Percentiles rank a stretch among this genome's conserved stretches.
These are phyloP conservation scores for Dothideomycetes sp. DNA, from an alignment of 2,329 filamentous ascomycete genomes.

Conservation along the genomic window DNA sequence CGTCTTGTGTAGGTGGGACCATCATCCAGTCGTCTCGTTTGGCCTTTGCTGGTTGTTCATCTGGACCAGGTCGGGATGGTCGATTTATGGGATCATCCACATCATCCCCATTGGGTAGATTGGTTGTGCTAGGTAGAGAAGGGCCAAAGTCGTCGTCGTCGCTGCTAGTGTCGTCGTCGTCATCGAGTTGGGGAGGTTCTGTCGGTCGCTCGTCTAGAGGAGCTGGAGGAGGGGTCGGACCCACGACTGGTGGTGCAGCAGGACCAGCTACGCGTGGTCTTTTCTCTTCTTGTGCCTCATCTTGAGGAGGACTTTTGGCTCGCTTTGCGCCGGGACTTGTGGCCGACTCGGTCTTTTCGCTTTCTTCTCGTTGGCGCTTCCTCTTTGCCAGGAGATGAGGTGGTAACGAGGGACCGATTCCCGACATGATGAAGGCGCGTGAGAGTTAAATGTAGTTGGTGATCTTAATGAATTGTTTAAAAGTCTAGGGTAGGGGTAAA, in stretches of 20 bases:
- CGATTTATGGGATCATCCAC: neutral
- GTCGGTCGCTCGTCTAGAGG: slow-evolving; percentile 35
- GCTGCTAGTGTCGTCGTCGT: slow-evolving; percentile 21
- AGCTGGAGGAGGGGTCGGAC: slow-evolving; percentile 45
- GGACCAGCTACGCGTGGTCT: slow-evolving; percentile 44
- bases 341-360: slow-evolving; percentile 23
- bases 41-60: slow-evolving; percentile 19
- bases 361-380: slow-evolving; percentile 36
- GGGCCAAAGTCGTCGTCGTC: slow-evolving; percentile 37
- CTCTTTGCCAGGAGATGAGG: slow-evolving; percentile 47
- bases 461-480: too few species aligned
- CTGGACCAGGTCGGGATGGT: neutral
- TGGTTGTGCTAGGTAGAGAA: slow-evolving; percentile 24
- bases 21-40: slow-evolving; percentile 63
- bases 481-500: too few species aligned
- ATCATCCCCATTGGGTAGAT: neutral
- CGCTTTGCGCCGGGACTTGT: slow-evolving; percentile 26
- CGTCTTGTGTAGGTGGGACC: slow-evolving; percentile 38
- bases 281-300: slow-evolving; percentile 36
- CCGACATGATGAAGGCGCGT: slow-evolving; percentile 41
- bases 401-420: slow-evolving; percentile 60
- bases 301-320: slow-evolving; percentile 25
- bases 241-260: slow-evolving; percentile 40
- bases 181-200: slow-evolving; percentile 20
- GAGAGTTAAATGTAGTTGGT: neutral